Base-by-base conservation (phyloP, 495 filamentous ascomycete genomes). In the Penicillium mononematosum region DNA sequence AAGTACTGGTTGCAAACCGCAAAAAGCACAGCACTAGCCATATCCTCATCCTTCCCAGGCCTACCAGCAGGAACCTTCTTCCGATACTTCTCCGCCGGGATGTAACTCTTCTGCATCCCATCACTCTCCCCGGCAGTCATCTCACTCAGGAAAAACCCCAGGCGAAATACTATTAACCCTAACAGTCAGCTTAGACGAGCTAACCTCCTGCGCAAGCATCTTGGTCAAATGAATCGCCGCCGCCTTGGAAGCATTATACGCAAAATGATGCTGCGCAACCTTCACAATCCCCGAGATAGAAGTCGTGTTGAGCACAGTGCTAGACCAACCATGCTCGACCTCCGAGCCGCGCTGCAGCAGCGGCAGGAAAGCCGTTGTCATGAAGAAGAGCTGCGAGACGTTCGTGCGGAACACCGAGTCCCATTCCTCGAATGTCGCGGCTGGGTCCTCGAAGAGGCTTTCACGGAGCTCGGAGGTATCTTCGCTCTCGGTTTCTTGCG, bases 1-100 rank as follows among this genome's bases (percentile, higher is more conserved):
- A 90, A 60, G 51, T 90, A 91, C 74, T 88, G 85, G 57, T 89
- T 90, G 5, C 76, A 78, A 10, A 74, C 81, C 10, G 81, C 67
- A 59, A 85, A 87, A 19, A 91, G 66, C 16, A 89, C 75, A 5
- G 85, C 76, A 66, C 79, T 79, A 1, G 84, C 88, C 87, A 91
- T 92, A 64, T 91, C 89, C 34, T 84, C 74, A 66, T 91, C 89
- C 36, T 82, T 83, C 0, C 88, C 88, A 0, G 87, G 85, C 9
- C 89, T 68, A 2, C 68, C 61, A 0, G 81, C 80, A 0, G 87
- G 86, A 4, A 89, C 74, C 64, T 81, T 82, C 20, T 71, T 66
- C 59, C 77, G 70, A 53, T 82, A 87, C 70, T 88, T 84, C 56
- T 87, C 82, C 52, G 78, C 77, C 0, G 80, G 75, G 5, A 92